Evolutionary conservation across 2,329 filamentous ascomycete genomes (phyloP), one percentile per base, ranked within the genome.

Genomic region (Cercospora sp.): DNA sequence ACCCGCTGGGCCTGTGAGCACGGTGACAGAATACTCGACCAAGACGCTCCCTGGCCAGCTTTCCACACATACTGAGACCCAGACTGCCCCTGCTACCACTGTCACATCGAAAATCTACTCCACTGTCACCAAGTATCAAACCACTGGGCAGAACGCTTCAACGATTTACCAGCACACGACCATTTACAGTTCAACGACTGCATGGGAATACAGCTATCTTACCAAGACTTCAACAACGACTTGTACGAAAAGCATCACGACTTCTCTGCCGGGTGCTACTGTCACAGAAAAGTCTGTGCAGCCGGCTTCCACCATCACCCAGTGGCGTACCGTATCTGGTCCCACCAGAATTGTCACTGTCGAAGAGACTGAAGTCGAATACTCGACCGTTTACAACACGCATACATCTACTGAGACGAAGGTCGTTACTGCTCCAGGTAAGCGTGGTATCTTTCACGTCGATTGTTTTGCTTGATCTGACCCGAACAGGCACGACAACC

Each of bases 271-370:
- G 10, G 55, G 55, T 20, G 18, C 16, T 10, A 36, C 55, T 12
- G 30, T 59, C 4, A 59, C 55, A 20, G 31, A 36, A 9, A 59
- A 18, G 12, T 18, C 18, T 23, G n/a, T 36, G 8, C 55, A 59
- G 55, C 57, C 31, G 8, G 39, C 60, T 16, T 62, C 60, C 7
- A 62, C 23, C 26, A 39, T 51, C 26, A 62, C 60, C n/a, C 33
- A 45, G 31, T 62, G 42, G 36, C 20, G n/a, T 18, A 66, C 64
- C 9, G 57, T 65, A 20, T 31, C 36, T 28, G 64, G 64, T 18
- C 64, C 57, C 10, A 65, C 64, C 36, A 65, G 30, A 13, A 61
- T 65, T n/a, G 28, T 48, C 28, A 65, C 63, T 30, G 45, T 65
- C 26, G 63, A 65, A 39, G 63, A 65, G 28, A 60, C 63, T 10